These are phyloP conservation scores for Schoenoplectus triqueter DNA, from an alignment of 202 grass and related monocot species.

Conservation along the genomic window DNA sequence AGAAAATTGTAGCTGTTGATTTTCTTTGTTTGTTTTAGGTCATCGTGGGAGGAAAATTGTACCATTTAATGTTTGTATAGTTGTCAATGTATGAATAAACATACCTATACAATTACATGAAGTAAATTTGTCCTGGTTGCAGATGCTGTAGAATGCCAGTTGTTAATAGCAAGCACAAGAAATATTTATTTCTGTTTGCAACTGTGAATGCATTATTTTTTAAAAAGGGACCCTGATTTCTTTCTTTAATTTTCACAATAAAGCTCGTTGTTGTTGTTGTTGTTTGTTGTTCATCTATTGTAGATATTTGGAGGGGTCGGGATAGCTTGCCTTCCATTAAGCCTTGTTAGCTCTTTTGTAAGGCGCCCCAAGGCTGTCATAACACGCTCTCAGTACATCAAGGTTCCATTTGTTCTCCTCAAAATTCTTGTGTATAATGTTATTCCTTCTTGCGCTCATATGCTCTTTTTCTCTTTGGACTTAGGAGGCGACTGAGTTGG, in stretches of 20 bases:
- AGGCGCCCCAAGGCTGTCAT: slow-evolving; percentile 94
- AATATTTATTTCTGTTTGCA: not conserved
- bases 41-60: not conserved
- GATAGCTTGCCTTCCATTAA: slow-evolving; percentile 87
- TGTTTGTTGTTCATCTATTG: slow-evolving; percentile 33
- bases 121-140: not conserved
- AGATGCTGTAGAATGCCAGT: not conserved
- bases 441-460: slow-evolving; percentile 18
- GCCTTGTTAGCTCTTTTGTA: slow-evolving; percentile 86
- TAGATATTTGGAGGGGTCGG: slow-evolving; percentile 97
- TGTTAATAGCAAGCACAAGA: not conserved
- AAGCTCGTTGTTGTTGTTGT: not conserved
- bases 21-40: slow-evolving; percentile 9
- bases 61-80: not conserved
- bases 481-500: slow-evolving; percentile 94
- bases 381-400: slow-evolving; percentile 97
- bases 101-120: not conserved
- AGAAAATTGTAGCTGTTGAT: not conserved
- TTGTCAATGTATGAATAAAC: not conserved
- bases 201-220: slow-evolving; percentile 8
- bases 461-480: not conserved
- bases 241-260: not conserved
- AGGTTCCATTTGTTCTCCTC: slow-evolving; percentile 51
- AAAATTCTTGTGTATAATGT: not conserved
- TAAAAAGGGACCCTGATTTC: not conserved